Conservation (phyloP, 2,329 filamentous ascomycete species). For the Phymatotrichopsis omnivora region DNA sequence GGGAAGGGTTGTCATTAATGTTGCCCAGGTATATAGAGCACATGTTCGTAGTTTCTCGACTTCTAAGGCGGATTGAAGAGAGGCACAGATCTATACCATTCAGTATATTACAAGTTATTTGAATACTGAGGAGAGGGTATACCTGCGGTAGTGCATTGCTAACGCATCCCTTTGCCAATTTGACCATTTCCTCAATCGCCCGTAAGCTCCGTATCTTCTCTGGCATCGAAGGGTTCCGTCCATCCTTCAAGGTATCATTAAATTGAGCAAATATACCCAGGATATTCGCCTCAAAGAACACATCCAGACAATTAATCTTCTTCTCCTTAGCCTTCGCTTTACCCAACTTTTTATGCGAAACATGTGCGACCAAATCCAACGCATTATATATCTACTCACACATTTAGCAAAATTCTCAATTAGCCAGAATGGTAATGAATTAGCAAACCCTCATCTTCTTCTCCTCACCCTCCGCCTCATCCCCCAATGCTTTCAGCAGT, state of each 20-base stretch:
- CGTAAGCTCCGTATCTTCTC: conserved; percentile 71
- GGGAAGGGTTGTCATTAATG: conserved; percentile 63
- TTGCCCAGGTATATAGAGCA: conserved; percentile 75
- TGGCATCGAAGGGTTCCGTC: conserved; percentile 36
- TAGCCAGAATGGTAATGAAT: conserved; percentile 36
- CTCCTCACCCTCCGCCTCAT: conserved; percentile 48
- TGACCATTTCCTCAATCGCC: conserved; percentile 81
- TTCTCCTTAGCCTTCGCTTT: conserved; percentile 42
- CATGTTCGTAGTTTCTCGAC: conserved; percentile 63
- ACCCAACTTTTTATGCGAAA: conserved; percentile 26
- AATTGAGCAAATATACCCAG: conserved; percentile 79
- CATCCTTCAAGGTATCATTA: conserved; percentile 46
- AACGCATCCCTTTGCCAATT: conserved; percentile 60
- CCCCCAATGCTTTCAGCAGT: conserved; percentile 67
- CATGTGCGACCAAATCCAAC: conserved; percentile 40
- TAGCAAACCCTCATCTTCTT: conserved; percentile 40
- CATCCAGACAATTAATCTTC: conserved; percentile 51
- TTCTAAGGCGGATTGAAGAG: conserved; percentile 71
- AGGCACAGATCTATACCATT: conserved; percentile 68
- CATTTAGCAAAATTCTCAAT: conserved; percentile 13
- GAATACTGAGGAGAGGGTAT: conserved; percentile 31
- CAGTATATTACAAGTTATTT: conserved; percentile 14
- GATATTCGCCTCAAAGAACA: conserved; percentile 73
- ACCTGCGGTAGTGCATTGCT: conserved; percentile 78
- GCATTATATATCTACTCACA: conserved; percentile 40